Conservation (phyloP, 2,329 filamentous ascomycete species). For the Fusarium pilosicola region DNA sequence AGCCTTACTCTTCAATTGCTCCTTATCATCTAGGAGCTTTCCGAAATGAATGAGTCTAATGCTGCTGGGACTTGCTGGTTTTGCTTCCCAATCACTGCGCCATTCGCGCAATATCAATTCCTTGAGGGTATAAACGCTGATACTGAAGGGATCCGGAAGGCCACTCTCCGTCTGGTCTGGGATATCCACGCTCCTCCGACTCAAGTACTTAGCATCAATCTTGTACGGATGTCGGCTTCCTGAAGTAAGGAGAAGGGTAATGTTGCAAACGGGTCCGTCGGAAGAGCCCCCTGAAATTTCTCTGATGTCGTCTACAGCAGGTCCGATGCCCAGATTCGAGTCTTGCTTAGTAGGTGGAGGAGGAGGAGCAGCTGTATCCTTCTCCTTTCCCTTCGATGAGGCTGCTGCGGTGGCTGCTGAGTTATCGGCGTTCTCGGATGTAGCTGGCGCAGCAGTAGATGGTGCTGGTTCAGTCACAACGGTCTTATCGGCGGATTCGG, state of each 20-base stretch:
- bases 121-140: conserved; percentile 94
- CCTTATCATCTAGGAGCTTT: conserved; percentile 89
- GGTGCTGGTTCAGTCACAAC: conserved; percentile 29
- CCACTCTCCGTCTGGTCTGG: conserved; percentile 70
- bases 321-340: conserved; percentile 55
- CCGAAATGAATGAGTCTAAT: conserved; percentile 95
- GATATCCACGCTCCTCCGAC: conserved; percentile 80
- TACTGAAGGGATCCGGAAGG: conserved; percentile 80
- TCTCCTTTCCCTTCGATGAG: conserved; percentile 50
- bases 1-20: conserved; percentile 79
- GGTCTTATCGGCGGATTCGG: conserved; percentile 32
- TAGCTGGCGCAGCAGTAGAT: conserved; percentile 22
- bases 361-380: conserved; percentile 42
- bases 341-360: conserved; percentile 48
- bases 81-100: conserved; percentile 89
- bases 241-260: conserved; percentile 83
- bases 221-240: conserved; percentile 90
- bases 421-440: conserved; percentile 35
- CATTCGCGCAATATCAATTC: conserved; percentile 94
- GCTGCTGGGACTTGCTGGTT: conserved; percentile 85
- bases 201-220: conserved; percentile 86
- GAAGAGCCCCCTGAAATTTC: conserved; percentile 45
- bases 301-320: conserved; percentile 55
- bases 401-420: conserved; percentile 30
- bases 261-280: conserved; percentile 66